These are phyloP conservation scores for Articulospora tetracladia DNA, from an alignment of 495 filamentous ascomycete genomes.

Conservation along the genomic window DNA sequence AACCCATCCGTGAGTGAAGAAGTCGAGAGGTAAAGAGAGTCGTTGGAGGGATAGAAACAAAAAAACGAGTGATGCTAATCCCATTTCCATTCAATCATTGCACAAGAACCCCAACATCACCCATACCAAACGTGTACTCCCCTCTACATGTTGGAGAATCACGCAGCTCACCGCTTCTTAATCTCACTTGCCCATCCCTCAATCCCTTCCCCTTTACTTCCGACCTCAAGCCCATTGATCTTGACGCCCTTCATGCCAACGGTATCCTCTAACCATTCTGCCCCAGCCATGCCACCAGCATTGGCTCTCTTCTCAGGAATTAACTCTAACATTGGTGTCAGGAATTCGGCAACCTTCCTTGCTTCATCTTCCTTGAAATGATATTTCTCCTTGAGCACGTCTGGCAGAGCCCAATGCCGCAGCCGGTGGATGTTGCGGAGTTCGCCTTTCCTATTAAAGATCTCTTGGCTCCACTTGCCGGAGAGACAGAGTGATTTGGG, in stretches of 20 bases:
- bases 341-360: slow-evolving; percentile 76
- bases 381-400: slow-evolving; percentile 95
- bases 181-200: slow-evolving; percentile 93
- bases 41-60: too few species aligned
- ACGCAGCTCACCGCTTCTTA: slow-evolving; percentile 60
- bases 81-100: background rate
- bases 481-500: slow-evolving; percentile 85
- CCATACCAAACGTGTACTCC: background rate
- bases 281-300: slow-evolving; percentile 88
- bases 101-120: background rate
- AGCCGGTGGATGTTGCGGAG: slow-evolving; percentile 96
- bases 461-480: slow-evolving; percentile 97
- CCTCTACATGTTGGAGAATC: too few species aligned
- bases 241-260: slow-evolving; percentile 81
- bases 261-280: slow-evolving; percentile 76
- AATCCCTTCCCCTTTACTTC: slow-evolving; percentile 86
- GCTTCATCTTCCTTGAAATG: slow-evolving; percentile 80
- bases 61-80: background rate
- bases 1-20: too few species aligned
- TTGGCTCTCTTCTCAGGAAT: slow-evolving; percentile 85
- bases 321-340: slow-evolving; percentile 90
- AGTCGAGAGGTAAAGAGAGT: too few species aligned
- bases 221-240: slow-evolving; percentile 66
- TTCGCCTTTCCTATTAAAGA: slow-evolving; percentile 97
- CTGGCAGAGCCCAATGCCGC: slow-evolving; percentile 92